A percentile compares a stretch with the other conserved stretches of the same genome.
Conservation (phyloP, 2,329 filamentous ascomycete species). For the Diplocarpon mali region DNA sequence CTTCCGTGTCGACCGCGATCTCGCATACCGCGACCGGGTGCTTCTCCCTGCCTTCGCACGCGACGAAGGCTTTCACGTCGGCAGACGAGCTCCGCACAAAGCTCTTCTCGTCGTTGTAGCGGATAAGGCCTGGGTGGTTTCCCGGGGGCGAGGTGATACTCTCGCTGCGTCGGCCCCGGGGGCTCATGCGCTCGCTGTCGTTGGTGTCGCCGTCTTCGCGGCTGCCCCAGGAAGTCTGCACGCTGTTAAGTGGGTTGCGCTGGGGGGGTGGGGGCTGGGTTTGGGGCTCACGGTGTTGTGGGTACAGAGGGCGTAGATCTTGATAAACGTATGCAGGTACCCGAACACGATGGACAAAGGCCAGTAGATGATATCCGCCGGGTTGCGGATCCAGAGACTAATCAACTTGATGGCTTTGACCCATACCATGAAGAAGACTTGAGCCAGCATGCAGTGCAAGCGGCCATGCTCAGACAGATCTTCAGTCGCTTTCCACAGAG, state of each 20-base stretch:
- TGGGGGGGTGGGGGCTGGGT: background rate
- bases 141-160: conserved; percentile 35
- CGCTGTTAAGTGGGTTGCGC: conserved; percentile 9
- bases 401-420: conserved; percentile 87
- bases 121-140: conserved; percentile 32
- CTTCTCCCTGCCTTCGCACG: background rate
- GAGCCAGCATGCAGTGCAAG: conserved; percentile 44
- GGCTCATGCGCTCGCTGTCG: conserved; percentile 49
- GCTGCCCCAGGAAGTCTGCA: conserved; percentile 88
- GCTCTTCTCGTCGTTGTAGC: conserved; percentile 32
- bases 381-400: conserved; percentile 76
- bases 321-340: conserved; percentile 87
- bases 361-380: conserved; percentile 67
- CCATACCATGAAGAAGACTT: conserved; percentile 69
- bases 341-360: conserved; percentile 85
- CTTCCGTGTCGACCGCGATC: conserved; percentile 3
- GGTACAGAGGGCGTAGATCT: conserved; percentile 76
- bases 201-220: conserved; percentile 83
- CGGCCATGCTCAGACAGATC: conserved; percentile 45
- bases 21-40: background rate
- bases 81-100: conserved; percentile 4
- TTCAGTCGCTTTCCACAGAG: conserved; percentile 58
- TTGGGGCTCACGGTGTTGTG: conserved; percentile 63
- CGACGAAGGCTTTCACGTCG: background rate
- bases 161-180: conserved; percentile 25